Evolutionary conservation across 768 basidiomycete species (phyloP).

Genomic region (Hortiboletus flavorubellus): DNA sequence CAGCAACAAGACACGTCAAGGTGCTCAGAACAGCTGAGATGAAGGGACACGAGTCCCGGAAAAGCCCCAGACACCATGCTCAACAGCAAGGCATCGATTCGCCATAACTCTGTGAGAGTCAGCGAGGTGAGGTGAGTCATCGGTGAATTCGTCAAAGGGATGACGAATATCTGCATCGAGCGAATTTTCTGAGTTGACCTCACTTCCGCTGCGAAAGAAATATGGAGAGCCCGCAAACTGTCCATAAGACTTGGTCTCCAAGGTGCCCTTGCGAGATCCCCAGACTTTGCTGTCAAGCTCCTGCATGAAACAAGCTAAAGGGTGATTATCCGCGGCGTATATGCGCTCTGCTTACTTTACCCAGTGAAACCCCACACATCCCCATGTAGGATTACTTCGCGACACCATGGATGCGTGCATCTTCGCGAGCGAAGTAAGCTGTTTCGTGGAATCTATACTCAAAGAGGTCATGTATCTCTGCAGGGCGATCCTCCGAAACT

Average conservation of each 20-base stretch:
- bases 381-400: slow-evolving; percentile 14
- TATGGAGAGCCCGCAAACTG: slow-evolving; percentile 36
- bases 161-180: slow-evolving; percentile 32
- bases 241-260: slow-evolving; percentile 32
- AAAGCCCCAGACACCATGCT: slow-evolving; percentile 44
- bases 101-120: slow-evolving; percentile 52
- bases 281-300: slow-evolving; percentile 17
- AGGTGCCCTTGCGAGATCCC: slow-evolving; percentile 17
- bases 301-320: slow-evolving; percentile 13
- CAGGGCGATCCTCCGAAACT: slow-evolving; percentile 42
- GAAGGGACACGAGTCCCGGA: slow-evolving; percentile 44
- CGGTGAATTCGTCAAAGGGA: slow-evolving; percentile 23
- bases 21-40: slow-evolving; percentile 58
- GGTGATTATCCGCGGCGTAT: slow-evolving; percentile 10
- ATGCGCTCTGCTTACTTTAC: slow-evolving; percentile 41
- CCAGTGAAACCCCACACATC: slow-evolving; percentile 38
- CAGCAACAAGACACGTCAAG: slow-evolving; percentile 59
- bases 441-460: slow-evolving; percentile 17
- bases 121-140: slow-evolving; percentile 44
- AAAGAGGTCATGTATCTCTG: slow-evolving; percentile 32
- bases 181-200: slow-evolving; percentile 43
- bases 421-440: slow-evolving; percentile 30
- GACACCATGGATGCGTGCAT: slow-evolving; percentile 30
- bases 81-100: slow-evolving; percentile 51
- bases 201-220: slow-evolving; percentile 44